Conservation (phyloP, 768 basidiomycete genomes). For the Kockovaella imperatae region DNA sequence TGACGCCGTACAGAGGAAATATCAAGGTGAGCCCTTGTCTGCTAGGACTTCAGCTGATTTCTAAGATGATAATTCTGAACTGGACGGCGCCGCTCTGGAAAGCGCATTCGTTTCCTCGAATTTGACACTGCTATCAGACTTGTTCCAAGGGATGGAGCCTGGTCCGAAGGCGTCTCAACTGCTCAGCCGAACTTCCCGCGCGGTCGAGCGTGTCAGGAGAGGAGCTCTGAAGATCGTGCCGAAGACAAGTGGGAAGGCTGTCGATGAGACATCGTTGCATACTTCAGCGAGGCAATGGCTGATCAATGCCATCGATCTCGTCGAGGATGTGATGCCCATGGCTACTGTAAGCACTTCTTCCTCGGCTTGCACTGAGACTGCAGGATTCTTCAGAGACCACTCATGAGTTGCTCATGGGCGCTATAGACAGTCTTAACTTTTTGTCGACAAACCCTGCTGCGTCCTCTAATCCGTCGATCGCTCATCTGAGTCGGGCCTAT, state of each 20-base stretch:
- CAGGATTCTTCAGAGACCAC: neutral
- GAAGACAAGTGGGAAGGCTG: neutral
- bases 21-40: too few species aligned
- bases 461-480: constrained; percentile 1
- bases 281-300: constrained; percentile 4
- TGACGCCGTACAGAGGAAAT: too few species aligned
- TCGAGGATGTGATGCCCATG: constrained; percentile 4
- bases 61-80: too few species aligned
- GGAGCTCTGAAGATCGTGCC: too few species aligned
- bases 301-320: constrained; percentile 2
- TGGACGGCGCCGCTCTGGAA: too few species aligned
- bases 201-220: too few species aligned
- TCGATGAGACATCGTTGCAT: neutral
- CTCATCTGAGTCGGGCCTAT: constrained; percentile 1
- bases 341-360: constrained; percentile 1
- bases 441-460: neutral
- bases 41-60: too few species aligned
- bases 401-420: constrained; percentile 7
- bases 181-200: neutral
- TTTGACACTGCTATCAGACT: too few species aligned
- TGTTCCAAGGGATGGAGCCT: too few species aligned
- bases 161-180: too few species aligned
- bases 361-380: neutral
- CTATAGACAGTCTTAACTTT: constrained; percentile 15
- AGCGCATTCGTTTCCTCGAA: too few species aligned